These are phyloP conservation scores for Neospora caninum DNA, from an alignment of 169 alveolate genomes.

Conservation along the genomic window DNA sequence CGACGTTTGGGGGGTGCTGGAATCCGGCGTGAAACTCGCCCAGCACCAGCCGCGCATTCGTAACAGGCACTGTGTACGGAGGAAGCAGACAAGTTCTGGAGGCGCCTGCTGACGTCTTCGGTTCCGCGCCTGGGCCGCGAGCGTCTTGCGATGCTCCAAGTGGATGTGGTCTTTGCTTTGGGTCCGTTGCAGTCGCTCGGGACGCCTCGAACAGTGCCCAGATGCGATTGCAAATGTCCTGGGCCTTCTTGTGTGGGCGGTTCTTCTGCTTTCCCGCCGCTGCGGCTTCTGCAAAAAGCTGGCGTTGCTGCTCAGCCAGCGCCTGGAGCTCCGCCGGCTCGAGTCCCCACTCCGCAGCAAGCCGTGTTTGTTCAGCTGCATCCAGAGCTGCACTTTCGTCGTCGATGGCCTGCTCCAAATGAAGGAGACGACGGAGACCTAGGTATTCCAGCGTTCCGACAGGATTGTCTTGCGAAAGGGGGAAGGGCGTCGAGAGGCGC, in stretches of 20 bases:
- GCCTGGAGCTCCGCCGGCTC: background rate
- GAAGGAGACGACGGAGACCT: background rate
- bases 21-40: background rate
- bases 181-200: background rate
- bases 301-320: constrained; percentile 4
- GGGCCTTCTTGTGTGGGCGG: background rate
- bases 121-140: background rate
- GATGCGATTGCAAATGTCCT: constrained; percentile 12
- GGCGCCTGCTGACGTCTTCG: background rate
- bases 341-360: constrained; percentile 37
- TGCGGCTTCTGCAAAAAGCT: constrained; percentile 21
- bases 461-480: background rate
- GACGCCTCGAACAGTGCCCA: background rate
- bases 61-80: background rate
- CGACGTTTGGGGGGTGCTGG: background rate
- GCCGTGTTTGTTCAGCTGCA: background rate
- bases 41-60: background rate
- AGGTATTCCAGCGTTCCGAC: background rate
- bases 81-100: background rate
- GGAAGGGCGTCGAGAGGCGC: background rate
- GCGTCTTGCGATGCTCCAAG: background rate
- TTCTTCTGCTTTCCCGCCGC: constrained; percentile 3
- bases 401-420: background rate
- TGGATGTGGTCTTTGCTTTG: background rate
- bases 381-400: background rate